Evolutionary conservation across 345 rosid species (phyloP), one percentile per base, ranked within the genome.

Genomic region (Tarenaya hassleriana): DNA sequence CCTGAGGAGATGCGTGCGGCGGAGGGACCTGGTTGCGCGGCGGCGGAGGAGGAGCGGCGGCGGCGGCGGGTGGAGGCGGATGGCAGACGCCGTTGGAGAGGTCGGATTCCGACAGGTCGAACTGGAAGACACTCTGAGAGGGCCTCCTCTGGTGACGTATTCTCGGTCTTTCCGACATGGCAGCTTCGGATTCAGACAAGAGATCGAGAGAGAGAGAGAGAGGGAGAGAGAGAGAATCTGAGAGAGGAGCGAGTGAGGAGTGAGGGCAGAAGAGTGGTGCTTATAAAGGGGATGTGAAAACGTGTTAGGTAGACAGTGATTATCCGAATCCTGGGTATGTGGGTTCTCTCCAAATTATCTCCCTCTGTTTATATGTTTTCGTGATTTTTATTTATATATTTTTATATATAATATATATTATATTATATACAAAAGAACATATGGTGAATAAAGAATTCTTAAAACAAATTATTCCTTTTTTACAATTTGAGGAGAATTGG

Each of bases 81-180:
- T 56, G 56, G 14, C 32, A 46, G 10, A 44, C 16, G 7, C 41
- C 7, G 41, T 53, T 38, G 34, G 66, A 54, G 48, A 67, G 34
- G 17, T 67, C 61, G 3, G 20, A 2, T 2, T 24, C 19, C 3
- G 71, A 41, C 3, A 67, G 56, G 54, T 67, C 66, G 57, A 67
- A 52, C 32, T 61, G 47, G 0, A 52, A 58, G 33, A 64, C 47
- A 18, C 47, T 67, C 31, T 67, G 71, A 48, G 71, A 67, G 47
- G 61, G 71, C 55, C 66, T 67, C 47, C 71, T 54, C 41, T 67
- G 57, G 47, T 67, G 71, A 41, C 71, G 61, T 24, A 2, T 2
- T 2, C 27, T 60, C 60, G 71, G 71, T 60, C 66, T 54, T 40
- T 67, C 71, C 42, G 71, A 67, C 71, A 67, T 67, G 60, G 35